A percentile compares a stretch with the other conserved stretches of the same genome.
Conservation (phyloP, 2,329 filamentous ascomycete genomes). For the Corinectria fuckeliana region DNA sequence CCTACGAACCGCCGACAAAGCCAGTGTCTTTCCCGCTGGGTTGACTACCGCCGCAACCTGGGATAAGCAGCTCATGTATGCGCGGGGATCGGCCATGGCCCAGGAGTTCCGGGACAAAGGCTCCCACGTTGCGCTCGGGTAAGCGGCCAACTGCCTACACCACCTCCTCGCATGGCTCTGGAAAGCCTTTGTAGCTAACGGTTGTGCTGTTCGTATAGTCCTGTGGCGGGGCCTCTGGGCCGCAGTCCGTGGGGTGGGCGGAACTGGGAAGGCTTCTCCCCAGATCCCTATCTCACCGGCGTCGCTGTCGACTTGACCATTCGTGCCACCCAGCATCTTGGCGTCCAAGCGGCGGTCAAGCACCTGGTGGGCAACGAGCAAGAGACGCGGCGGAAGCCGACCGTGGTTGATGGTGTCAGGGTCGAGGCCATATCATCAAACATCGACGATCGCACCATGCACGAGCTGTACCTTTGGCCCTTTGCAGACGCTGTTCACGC, state of each 20-base stretch:
- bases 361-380: slow-evolving; percentile 80
- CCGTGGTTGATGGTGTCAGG: slow-evolving; percentile 46
- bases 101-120: slow-evolving; percentile 78
- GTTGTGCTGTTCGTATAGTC: slow-evolving; percentile 65
- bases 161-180: too few relatives aligned
- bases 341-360: slow-evolving; percentile 53
- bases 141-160: too few relatives aligned
- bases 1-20: slow-evolving; percentile 39
- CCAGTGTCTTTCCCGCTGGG: slow-evolving; percentile 54
- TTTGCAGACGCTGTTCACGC: slow-evolving; percentile 72
- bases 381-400: slow-evolving; percentile 73
- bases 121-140: slow-evolving; percentile 73
- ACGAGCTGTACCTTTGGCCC: slow-evolving; percentile 73
- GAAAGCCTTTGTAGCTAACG: slow-evolving; percentile 45
- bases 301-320: slow-evolving; percentile 65
- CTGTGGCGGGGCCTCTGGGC: slow-evolving; percentile 54
- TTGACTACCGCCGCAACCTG: slow-evolving; percentile 67
- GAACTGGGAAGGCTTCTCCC: slow-evolving; percentile 68
- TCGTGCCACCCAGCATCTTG: slow-evolving; percentile 55
- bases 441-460: slow-evolving; percentile 66
- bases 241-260: slow-evolving; percentile 46
- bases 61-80: slow-evolving; percentile 73
- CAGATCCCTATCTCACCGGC: slow-evolving; percentile 75
- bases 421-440: slow-evolving; percentile 61
- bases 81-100: slow-evolving; percentile 76